These are phyloP conservation scores for Ogataea wickerhamii DNA, from an alignment of 805 yeast species.

Conservation along the genomic window DNA sequence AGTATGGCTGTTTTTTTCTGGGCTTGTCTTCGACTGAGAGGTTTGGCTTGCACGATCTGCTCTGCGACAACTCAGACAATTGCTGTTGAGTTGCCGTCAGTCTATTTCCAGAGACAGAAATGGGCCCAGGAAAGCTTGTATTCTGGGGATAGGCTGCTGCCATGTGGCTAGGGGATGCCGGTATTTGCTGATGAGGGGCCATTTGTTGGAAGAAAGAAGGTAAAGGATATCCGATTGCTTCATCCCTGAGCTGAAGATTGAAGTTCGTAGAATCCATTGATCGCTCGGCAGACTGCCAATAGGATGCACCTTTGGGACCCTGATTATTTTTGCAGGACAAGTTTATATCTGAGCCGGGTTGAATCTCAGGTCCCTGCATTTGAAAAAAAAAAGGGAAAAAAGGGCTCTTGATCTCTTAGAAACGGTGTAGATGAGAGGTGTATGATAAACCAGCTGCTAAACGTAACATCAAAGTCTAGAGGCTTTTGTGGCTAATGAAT, in stretches of 20 bases:
- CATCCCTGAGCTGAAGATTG: background rate
- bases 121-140: too few relatives aligned
- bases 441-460: background rate
- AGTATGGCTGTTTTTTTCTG: constrained; percentile 6
- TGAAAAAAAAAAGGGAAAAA: background rate
- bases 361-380: background rate
- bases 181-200: too few relatives aligned
- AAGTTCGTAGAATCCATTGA: background rate
- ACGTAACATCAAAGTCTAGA: background rate
- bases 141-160: too few relatives aligned
- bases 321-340: background rate
- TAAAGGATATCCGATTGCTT: background rate
- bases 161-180: too few relatives aligned
- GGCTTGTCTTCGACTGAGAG: constrained; percentile 5
- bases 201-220: too few relatives aligned
- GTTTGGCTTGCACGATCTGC: too few relatives aligned
- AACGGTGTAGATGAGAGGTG: background rate
- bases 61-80: constrained; percentile 1
- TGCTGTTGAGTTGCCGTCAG: constrained; percentile 4
- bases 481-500: too few relatives aligned
- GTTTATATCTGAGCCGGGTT: background rate
- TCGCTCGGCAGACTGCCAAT: background rate
- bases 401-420: background rate
- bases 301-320: background rate
- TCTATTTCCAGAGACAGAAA: too few relatives aligned